Percentiles rank a stretch among this genome's conserved stretches.
Evolutionary conservation across 2,329 filamentous ascomycete species (phyloP).

Genomic region (Colletotrichum plurivorum): DNA sequence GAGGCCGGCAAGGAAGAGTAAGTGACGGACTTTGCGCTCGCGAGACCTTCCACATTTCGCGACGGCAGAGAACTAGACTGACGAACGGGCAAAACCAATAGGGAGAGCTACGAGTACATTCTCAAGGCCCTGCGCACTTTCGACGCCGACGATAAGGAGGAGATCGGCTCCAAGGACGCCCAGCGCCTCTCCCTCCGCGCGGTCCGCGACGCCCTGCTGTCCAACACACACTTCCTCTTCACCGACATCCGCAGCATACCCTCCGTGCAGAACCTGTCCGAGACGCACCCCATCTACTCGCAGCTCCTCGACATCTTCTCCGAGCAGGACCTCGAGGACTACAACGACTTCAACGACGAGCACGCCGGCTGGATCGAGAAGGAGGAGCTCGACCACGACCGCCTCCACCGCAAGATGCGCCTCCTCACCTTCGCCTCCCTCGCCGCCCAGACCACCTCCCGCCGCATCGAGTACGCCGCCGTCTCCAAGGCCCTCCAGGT

Average conservation of each 20-base stretch:
- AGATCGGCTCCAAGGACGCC: slow-evolving; percentile 71
- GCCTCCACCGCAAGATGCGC: slow-evolving; percentile 94
- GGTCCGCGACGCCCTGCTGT: slow-evolving; percentile 67
- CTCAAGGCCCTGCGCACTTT: slow-evolving; percentile 74
- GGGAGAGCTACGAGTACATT: slow-evolving; percentile 77
- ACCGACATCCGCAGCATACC: slow-evolving; percentile 86
- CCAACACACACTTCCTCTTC: slow-evolving; percentile 76
- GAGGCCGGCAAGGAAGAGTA: slow-evolving; percentile 84
- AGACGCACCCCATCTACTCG: slow-evolving; percentile 87
- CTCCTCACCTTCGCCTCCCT: slow-evolving; percentile 93
- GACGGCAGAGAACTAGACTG: background rate
- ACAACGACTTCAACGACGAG: slow-evolving; percentile 94
- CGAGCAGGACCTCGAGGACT: slow-evolving; percentile 94
- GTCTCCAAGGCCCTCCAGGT: slow-evolving; percentile 91
- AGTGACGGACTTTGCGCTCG: slow-evolving; percentile 51
- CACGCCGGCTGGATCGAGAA: slow-evolving; percentile 88
- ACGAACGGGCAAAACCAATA: slow-evolving; percentile 42
- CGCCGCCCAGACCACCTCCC: slow-evolving; percentile 84
- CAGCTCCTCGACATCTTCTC: slow-evolving; percentile 97
- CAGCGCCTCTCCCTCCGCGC: slow-evolving; percentile 72
- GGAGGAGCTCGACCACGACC: slow-evolving; percentile 78
- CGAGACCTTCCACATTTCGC: background rate
- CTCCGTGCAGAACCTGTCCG: slow-evolving; percentile 87
- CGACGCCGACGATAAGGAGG: slow-evolving; percentile 67
- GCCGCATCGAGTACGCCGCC: slow-evolving; percentile 88